A percentile compares a stretch with the other conserved stretches of the same genome.
Evolutionary conservation across 192 early-diverging fungal genomes (phyloP).

Genomic region (Rhizophagus sp.): DNA sequence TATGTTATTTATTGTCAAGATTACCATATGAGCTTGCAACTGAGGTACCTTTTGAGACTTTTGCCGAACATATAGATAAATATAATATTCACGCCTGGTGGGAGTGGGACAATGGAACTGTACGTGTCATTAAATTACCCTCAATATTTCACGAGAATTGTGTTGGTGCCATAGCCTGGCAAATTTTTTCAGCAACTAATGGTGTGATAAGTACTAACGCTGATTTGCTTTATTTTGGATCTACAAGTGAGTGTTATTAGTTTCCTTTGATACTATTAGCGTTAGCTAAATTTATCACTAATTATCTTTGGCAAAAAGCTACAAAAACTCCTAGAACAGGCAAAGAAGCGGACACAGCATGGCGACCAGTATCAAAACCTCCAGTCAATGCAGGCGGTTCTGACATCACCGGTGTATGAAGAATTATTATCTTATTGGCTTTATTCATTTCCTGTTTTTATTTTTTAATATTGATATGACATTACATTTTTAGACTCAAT

Average conservation of each 20-base stretch:
- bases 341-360: too few species aligned
- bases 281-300: background rate
- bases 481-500: background rate
- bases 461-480: background rate
- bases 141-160: conserved; percentile 4
- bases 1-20: conserved; percentile 2
- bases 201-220: conserved; percentile 1
- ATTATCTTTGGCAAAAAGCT: background rate
- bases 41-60: background rate
- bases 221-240: background rate
- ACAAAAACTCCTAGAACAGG: too few species aligned
- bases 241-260: conserved; percentile 13
- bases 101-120: conserved; percentile 25
- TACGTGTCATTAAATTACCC: conserved; percentile 18
- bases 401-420: too few species aligned
- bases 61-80: background rate
- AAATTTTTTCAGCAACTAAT: background rate
- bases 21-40: conserved; percentile 3
- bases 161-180: background rate
- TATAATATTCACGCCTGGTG: background rate
- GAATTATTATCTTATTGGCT: too few species aligned
- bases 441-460: too few species aligned
- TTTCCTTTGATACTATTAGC: background rate
- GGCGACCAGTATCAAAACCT: too few species aligned
- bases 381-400: too few species aligned